These are phyloP conservation scores for Backusella westeae DNA, from an alignment of 192 early-diverging fungal genomes.

Conservation along the genomic window DNA sequence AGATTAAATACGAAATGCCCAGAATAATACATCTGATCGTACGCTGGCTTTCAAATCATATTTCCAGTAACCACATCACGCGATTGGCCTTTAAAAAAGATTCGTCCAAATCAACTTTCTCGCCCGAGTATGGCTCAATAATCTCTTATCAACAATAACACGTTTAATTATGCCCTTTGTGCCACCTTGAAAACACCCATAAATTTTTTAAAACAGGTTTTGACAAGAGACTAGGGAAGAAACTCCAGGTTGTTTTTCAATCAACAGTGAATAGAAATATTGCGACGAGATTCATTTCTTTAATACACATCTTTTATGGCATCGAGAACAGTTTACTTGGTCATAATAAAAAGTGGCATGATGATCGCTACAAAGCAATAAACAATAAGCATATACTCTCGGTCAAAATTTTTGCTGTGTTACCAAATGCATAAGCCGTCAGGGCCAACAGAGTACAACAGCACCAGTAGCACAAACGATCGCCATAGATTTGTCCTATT, in stretches of 20 bases:
- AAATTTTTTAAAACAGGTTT: neutral
- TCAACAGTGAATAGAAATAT: neutral
- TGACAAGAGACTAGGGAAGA: neutral
- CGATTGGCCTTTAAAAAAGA: neutral
- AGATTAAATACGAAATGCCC: neutral
- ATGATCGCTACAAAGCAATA: neutral
- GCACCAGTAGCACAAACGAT: neutral
- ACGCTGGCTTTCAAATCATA: neutral
- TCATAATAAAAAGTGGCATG: neutral
- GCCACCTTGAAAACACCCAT: neutral
- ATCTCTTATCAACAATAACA: neutral
- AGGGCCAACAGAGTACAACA: constrained; percentile 6
- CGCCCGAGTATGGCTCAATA: neutral
- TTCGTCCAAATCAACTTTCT: neutral
- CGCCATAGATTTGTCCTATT: neutral
- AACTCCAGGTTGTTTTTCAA: neutral
- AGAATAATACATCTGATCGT: neutral
- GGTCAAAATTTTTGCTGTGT: neutral
- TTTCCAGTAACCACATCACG: neutral
- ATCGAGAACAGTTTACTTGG: neutral
- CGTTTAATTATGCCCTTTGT: neutral
- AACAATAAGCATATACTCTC: neutral
- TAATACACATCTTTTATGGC: neutral
- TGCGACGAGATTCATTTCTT: neutral
- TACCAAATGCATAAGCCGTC: neutral